Percentiles rank a stretch among this genome's conserved stretches.
Evolutionary conservation across 129 eudicot species (phyloP).

Genomic region (Centella asiatica): DNA sequence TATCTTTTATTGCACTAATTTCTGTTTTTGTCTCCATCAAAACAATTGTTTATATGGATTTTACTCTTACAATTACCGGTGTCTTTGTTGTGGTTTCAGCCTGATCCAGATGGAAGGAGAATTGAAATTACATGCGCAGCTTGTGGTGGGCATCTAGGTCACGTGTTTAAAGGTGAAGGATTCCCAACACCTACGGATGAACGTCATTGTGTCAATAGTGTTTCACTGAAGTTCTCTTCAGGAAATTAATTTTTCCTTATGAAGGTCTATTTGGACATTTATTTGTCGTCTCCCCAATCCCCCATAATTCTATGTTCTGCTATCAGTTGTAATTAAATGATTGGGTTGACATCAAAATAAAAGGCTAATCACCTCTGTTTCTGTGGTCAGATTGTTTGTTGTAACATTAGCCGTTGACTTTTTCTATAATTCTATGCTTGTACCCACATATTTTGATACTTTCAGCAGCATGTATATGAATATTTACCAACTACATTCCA

Average conservation of each 20-base stretch:
- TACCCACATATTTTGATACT: no score
- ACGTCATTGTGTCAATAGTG: slow-evolving; percentile 11
- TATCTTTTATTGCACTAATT: no score
- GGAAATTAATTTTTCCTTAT: neutral
- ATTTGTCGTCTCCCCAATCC: no score
- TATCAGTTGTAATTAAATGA: neutral
- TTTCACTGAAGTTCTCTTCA: slow-evolving; percentile 7
- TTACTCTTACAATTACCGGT: neutral
- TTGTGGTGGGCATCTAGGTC: slow-evolving; percentile 58
- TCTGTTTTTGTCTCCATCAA: neutral
- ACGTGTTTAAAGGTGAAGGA: slow-evolving; percentile 11
- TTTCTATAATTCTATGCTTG: neutral
- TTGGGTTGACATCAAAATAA: neutral
- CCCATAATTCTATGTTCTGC: neutral
- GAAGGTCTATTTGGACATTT: neutral
- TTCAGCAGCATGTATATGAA: no score
- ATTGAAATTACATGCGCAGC: slow-evolving; percentile 88
- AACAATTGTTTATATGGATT: neutral
- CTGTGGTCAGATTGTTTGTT: neutral
- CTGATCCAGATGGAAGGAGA: slow-evolving; percentile 93
- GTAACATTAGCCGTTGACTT: neutral
- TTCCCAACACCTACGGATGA: slow-evolving; percentile 3
- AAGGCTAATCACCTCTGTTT: neutral
- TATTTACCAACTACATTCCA: no score
- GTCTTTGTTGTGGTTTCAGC: slow-evolving; percentile 31